phyloP scores from a whole-genome alignment of 352 stramenopile species.

The Phytophthora pseudosyringae region DNA sequence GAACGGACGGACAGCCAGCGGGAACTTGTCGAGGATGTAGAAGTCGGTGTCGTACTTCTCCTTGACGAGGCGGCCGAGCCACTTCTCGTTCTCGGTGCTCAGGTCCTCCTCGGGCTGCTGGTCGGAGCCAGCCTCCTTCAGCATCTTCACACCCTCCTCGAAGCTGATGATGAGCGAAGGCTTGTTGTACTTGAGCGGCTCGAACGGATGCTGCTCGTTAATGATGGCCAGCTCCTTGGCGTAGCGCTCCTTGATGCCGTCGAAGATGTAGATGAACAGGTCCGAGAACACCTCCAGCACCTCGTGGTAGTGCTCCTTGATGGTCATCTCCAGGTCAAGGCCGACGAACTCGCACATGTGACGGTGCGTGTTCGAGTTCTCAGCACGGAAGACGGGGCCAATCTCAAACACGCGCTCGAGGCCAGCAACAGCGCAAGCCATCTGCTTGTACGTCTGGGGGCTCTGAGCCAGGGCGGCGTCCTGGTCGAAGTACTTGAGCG shows the following conservation, averaged over 20 bases:
- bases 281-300: slow-evolving; percentile 97
- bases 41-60: slow-evolving; percentile 99
- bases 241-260: slow-evolving; percentile 95
- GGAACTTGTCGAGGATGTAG: slow-evolving; percentile 99
- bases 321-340: slow-evolving; percentile 99
- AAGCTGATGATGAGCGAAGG: slow-evolving; percentile 95
- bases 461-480: slow-evolving; percentile 96
- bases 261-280: slow-evolving; percentile 99
- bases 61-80: slow-evolving; percentile 94
- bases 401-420: slow-evolving; percentile 99
- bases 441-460: slow-evolving; percentile 99
- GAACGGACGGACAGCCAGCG: slow-evolving; percentile 97
- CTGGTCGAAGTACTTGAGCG: slow-evolving; percentile 98
- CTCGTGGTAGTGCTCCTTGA: slow-evolving; percentile 99
- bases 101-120: slow-evolving; percentile 84
- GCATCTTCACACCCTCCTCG: slow-evolving; percentile 94
- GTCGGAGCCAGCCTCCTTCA: slow-evolving; percentile 81
- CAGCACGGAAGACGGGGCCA: slow-evolving; percentile 98
- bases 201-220: slow-evolving; percentile 97
- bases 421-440: slow-evolving; percentile 97
- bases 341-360: slow-evolving; percentile 99
- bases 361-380: slow-evolving; percentile 99
- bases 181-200: slow-evolving; percentile 97
- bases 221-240: slow-evolving; percentile 95
- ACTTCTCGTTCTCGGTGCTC: slow-evolving; percentile 98